Conservation (phyloP, 1,284 basidiomycete species). For the Trametes pubescens region DNA sequence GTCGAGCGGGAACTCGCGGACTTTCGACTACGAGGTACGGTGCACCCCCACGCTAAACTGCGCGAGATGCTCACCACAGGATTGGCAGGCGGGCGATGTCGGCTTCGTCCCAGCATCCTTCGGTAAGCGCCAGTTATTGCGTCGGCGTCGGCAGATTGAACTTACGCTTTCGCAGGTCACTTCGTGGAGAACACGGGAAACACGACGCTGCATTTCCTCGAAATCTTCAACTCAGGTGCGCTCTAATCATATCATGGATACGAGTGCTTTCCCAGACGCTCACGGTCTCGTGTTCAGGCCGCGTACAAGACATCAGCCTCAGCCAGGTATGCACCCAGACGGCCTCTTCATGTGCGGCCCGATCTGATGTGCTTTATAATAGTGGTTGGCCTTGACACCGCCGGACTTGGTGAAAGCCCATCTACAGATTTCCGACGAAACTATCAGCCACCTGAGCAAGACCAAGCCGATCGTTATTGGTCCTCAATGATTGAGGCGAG, state of each 20-base stretch:
- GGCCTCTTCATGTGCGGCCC: neutral
- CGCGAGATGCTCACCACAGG: slow-evolving; percentile 5
- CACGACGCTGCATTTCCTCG: slow-evolving; percentile 66
- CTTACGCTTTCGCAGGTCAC: slow-evolving; percentile 51
- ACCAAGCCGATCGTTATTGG: slow-evolving; percentile 59
- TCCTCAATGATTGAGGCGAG: neutral
- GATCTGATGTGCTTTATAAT: slow-evolving; percentile 13
- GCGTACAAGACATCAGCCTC: slow-evolving; percentile 70
- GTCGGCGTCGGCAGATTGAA: no score
- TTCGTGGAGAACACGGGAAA: slow-evolving; percentile 79
- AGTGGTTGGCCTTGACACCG: slow-evolving; percentile 76
- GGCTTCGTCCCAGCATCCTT: slow-evolving; percentile 67
- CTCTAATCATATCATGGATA: neutral
- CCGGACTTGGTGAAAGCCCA: slow-evolving; percentile 71
- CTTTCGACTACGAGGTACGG: slow-evolving; percentile 69
- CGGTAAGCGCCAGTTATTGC: slow-evolving; percentile 44
- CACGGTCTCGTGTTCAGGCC: slow-evolving; percentile 44
- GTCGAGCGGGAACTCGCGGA: slow-evolving; percentile 64
- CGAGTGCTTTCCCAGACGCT: neutral
- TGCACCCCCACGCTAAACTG: neutral
- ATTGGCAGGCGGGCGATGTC: slow-evolving; percentile 64
- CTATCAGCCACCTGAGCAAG: slow-evolving; percentile 59
- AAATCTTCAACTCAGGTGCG: slow-evolving; percentile 68
- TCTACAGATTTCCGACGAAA: slow-evolving; percentile 59
- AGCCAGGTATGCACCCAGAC: slow-evolving; percentile 51